Base-by-base conservation (phyloP, 305 asterid genomes). In the Fraxinus nigra region DNA sequence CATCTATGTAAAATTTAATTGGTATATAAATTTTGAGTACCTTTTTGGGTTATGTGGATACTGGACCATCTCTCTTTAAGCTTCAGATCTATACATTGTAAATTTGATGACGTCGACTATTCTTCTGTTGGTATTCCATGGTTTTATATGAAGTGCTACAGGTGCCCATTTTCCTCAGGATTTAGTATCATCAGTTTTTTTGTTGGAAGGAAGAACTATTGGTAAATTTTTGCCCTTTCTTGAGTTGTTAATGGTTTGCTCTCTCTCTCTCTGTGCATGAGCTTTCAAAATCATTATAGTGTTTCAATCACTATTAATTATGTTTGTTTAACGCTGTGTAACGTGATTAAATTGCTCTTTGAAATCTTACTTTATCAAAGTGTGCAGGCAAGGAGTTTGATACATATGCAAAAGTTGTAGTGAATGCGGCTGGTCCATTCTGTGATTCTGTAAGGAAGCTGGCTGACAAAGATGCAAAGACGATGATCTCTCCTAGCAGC, bases 401-500 rank as follows among this genome's bases (percentile, higher is more conserved):
- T 80, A 89, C 97, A 30, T 96, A 92, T 85, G 98, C 99, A 81
- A 96, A 93, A 85, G 98, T 96, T 80, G 87, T 96, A 26, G 97
- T 94, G 72, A 96, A 96, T 78, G 99, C 98, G 33, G 97, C 90
- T 38, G 99, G 98, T 38, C 98, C 99, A 8, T 96, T 96, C 89
- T 96, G 99, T 86, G 99, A 96, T 90, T 86, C 94, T 81, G 91
- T 96, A 69, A 90, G 98, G 87, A 86, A 84, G 82, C 85, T 96
- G 97, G 98, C 90, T 30, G 93, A 93, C 86, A 87, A 90, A 78
- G 94, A 93, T 74, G 93, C 94, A 56, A 93, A 94, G 87, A 90
- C 92, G 65, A 93, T 96, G 87, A 94, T 96, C 82, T 87, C 88
- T 86, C 95, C 99, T 51, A 96, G 99, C 89, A 96, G 98, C 48